A percentile compares a stretch with the other conserved stretches of the same genome.
Evolutionary conservation across 345 rosid genomes (phyloP).

Genomic region (Kandelia obovata): DNA sequence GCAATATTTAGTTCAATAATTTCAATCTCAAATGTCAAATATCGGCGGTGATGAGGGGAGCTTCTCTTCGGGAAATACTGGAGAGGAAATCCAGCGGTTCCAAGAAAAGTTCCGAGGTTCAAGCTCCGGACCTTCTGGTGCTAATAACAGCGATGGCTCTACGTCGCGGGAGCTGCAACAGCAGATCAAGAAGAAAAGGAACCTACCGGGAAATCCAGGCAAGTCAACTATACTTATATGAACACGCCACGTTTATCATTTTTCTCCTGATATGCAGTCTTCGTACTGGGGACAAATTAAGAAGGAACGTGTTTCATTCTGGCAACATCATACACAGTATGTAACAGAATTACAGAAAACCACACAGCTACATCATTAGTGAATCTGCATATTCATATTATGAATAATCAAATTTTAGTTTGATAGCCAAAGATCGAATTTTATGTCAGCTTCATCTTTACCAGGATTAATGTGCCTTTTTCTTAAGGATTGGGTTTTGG

Average conservation of each 20-base stretch:
- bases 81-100: slow-evolving; percentile 46
- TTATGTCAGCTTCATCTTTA: neutral
- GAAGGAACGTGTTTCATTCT: no score
- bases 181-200: slow-evolving; percentile 58
- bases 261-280: no score
- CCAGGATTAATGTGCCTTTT: no score
- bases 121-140: slow-evolving; percentile 15
- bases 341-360: neutral
- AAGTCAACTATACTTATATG: slow-evolving; percentile 2
- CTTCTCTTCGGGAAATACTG: slow-evolving; percentile 60
- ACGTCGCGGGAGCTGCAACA: slow-evolving; percentile 22
- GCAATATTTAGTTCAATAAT: neutral
- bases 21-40: slow-evolving; percentile 43
- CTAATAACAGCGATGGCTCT: slow-evolving; percentile 34
- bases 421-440: neutral
- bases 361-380: neutral
- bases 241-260: no score
- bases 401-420: no score
- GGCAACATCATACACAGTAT: no score
- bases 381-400: no score
- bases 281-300: no score
- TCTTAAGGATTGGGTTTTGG: no score
- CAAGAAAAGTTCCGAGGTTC: slow-evolving; percentile 26
- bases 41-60: slow-evolving; percentile 62
- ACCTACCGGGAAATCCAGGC: slow-evolving; percentile 81